Evolutionary conservation across 768 basidiomycete genomes (phyloP).

Genomic region (Kwoniella sp.): DNA sequence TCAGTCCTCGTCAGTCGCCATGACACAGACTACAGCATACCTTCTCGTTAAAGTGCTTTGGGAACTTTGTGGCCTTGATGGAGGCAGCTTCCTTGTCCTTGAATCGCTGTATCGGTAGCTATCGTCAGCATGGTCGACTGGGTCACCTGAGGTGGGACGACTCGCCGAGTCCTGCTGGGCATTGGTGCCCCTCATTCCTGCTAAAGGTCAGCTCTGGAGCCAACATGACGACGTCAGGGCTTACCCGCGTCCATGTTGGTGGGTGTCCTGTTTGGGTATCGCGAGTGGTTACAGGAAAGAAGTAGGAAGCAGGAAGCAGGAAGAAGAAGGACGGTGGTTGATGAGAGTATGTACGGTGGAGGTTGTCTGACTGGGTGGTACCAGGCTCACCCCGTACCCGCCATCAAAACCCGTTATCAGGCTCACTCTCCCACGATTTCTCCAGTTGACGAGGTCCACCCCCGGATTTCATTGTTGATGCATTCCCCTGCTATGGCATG

Average conservation of each 20-base stretch:
- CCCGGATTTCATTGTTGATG: neutral
- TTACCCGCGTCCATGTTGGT: slow-evolving; percentile 33
- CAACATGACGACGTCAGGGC: neutral
- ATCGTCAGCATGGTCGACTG: neutral
- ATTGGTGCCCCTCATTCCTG: slow-evolving; percentile 44
- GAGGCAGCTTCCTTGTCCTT: slow-evolving; percentile 90
- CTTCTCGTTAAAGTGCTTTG: slow-evolving; percentile 82
- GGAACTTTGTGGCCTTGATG: slow-evolving; percentile 85
- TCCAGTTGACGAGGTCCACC: neutral
- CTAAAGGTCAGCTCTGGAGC: neutral
- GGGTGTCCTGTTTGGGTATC: neutral
- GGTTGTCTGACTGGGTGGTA: neutral
- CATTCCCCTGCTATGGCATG: neutral
- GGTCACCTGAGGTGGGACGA: neutral
- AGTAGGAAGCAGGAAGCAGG: neutral
- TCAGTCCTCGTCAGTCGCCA: slow-evolving; percentile 54
- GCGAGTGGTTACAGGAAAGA: neutral
- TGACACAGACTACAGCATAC: slow-evolving; percentile 39
- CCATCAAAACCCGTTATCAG: neutral
- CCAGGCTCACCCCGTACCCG: neutral
- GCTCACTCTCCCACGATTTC: slow-evolving; percentile 6
- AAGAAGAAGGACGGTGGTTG: neutral
- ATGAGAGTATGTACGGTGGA: neutral
- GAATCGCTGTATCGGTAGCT: slow-evolving; percentile 57
- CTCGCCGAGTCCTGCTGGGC: slow-evolving; percentile 42